Conservation (phyloP, 495 filamentous ascomycete species). For the Lasiosphaeria ovina region DNA sequence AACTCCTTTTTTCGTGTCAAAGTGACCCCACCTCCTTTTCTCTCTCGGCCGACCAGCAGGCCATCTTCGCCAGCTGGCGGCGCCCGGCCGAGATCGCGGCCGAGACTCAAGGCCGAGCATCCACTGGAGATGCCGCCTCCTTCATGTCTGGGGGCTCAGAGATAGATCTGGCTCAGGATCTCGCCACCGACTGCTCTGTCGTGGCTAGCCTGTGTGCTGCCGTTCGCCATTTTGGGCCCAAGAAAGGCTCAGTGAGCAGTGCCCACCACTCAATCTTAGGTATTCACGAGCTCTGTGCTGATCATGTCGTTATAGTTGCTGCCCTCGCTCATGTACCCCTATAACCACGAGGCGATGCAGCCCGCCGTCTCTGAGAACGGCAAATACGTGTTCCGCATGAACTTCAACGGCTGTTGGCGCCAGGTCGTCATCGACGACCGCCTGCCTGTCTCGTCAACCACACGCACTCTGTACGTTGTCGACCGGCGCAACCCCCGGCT, state of each 20-base stretch:
- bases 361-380: constrained; percentile 70
- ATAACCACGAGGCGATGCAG: constrained; percentile 50
- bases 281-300: not conserved
- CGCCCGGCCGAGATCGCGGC: constrained; percentile 59
- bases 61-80: constrained; percentile 78
- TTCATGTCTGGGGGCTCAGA: constrained; percentile 54
- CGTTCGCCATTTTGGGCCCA: constrained; percentile 44
- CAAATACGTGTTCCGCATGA: constrained; percentile 86
- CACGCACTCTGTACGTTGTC: constrained; percentile 78
- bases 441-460: constrained; percentile 72
- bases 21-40: constrained; percentile 67
- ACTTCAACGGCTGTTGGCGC: constrained; percentile 92
- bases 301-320: constrained; percentile 52
- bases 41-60: constrained; percentile 67
- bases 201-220: constrained; percentile 91
- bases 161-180: constrained; percentile 87
- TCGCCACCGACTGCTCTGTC: constrained; percentile 93
- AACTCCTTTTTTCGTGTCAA: constrained; percentile 10
- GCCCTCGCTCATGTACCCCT: constrained; percentile 69
- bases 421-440: constrained; percentile 88
- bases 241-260: constrained; percentile 33
- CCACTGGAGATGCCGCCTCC: constrained; percentile 29
- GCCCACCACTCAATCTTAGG: not conserved
- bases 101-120: not conserved
- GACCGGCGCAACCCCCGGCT: constrained; percentile 75